Base-by-base conservation (phyloP, 2,329 filamentous ascomycete genomes). In the Xylariaceae sp. region DNA sequence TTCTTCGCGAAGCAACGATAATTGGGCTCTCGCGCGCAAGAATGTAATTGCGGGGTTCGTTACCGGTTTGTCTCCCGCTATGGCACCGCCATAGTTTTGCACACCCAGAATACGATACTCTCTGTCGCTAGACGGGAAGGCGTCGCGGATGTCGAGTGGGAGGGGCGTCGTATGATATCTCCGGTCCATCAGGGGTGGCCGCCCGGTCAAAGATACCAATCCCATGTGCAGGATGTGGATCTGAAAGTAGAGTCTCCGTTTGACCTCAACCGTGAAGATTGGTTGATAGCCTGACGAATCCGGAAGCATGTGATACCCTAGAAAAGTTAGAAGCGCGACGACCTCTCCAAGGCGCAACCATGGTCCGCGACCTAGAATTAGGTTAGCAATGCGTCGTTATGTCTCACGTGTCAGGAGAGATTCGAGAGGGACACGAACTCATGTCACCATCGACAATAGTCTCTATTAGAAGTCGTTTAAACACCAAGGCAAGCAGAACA, bases 1-100 rank as follows among this genome's bases (percentile, higher is more conserved):
- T 45, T 85, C 81, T 56, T 85, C 81, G 2, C 78, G 72, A 7
- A 85, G 72, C 0, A 72, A 63, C 2, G 76, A 74, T 34, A 84
- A 71, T 10, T 74, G 56, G 13, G 57, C 49, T 5, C 67, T 61
- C 5, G 62, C 62, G 16, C 67, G 63, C 37, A 66, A 56, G 46
- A 67, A 54, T 1, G 72, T 73, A 8, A 69, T 59, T 2, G 68
- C 58, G 32, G 69, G 64, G 2, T 71, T 54, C 8, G 56, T 49
- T 0, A 64, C 67, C 18, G 65, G 60, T 0, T 61, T 68, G 48
- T 8, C 8, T 5, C 5, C 4, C 26, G 4, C 26, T 26, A 26
- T 26, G 26, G 26, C 26, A 26, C 26, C 26, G 26, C 4, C 26
- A 26, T 26, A 26, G 8, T 26, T 8, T 4, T 8, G 26, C 8